phyloP scores from a whole-genome alignment of 345 rosid species.

The Aquilaria yunnanensis region DNA sequence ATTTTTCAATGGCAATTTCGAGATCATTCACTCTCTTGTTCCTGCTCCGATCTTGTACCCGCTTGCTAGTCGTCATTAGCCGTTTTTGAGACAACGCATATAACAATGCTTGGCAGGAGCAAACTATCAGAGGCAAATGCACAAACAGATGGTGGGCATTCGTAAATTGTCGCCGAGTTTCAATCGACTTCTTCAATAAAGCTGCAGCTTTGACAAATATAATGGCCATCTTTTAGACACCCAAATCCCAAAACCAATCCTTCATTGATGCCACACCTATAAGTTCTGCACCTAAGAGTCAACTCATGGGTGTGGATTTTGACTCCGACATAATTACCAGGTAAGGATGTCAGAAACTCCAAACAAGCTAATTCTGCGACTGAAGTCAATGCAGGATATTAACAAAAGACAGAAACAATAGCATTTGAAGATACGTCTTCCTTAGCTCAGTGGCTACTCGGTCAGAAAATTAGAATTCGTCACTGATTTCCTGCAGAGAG shows the following conservation, averaged over 20 bases:
- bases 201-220: background rate
- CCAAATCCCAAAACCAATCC: background rate
- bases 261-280: no score
- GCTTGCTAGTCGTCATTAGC: no score
- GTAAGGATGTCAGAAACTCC: background rate
- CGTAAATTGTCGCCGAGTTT: slow-evolving; percentile 1
- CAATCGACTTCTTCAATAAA: slow-evolving; percentile 4
- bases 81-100: no score
- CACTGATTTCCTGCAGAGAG: slow-evolving; percentile 4
- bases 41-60: no score
- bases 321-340: background rate
- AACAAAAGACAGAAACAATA: no score
- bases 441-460: no score
- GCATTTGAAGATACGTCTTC: no score
- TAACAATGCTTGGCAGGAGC: background rate
- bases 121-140: slow-evolving; percentile 31
- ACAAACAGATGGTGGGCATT: slow-evolving; percentile 30
- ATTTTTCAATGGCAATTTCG: slow-evolving; percentile 67
- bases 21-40: slow-evolving; percentile 27
- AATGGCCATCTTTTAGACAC: slow-evolving; percentile 4
- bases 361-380: background rate
- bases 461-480: no score
- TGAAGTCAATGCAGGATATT: background rate
- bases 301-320: no score
- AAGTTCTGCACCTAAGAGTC: no score